phyloP scores from a whole-genome alignment of 2,329 filamentous ascomycete species.

The Fusarium sp. region DNA sequence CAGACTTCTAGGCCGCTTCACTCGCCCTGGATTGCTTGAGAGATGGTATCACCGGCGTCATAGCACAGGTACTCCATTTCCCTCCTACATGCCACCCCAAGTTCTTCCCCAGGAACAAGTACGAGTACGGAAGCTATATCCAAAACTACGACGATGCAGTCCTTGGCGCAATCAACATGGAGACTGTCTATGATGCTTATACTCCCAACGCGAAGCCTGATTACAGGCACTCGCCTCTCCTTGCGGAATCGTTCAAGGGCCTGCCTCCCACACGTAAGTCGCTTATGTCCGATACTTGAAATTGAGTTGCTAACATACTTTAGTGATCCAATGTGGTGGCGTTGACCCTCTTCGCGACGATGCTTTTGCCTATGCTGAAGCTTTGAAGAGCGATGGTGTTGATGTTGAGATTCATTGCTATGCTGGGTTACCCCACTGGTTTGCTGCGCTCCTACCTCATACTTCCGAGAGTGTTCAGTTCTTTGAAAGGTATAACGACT shows the following conservation, averaged over 20 bases:
- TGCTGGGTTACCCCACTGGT: conserved; percentile 45
- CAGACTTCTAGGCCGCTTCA: conserved; percentile 28
- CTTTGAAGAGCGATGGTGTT: conserved; percentile 23
- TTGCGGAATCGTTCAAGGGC: conserved; percentile 24
- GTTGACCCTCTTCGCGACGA: conserved; percentile 42
- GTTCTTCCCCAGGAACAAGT: conserved; percentile 39
- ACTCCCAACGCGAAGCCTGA: conserved; percentile 21
- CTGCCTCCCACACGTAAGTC: conserved; percentile 41
- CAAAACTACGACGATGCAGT: conserved; percentile 37
- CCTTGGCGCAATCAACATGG: conserved; percentile 20
- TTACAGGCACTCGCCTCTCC: conserved; percentile 41
- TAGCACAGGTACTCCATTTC: conserved; percentile 44
- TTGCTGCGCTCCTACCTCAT: conserved; percentile 14
- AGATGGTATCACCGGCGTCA: conserved; percentile 32
- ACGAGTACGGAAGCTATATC: conserved; percentile 44
- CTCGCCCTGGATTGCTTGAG: conserved; percentile 27
- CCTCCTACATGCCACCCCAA: conserved; percentile 43
- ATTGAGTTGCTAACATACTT: accelerated
- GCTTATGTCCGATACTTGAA: accelerated
- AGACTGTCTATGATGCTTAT: conserved; percentile 30
- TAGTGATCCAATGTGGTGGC: conserved; percentile 42
- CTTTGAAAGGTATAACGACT: conserved; percentile 23
- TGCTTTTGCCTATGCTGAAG: conserved; percentile 39
- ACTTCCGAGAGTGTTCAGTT: conserved; percentile 6
- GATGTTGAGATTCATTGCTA: conserved; percentile 37